Percentiles rank a stretch among this genome's conserved stretches.
Evolutionary conservation across 768 basidiomycete genomes (phyloP).

Genomic region (Russula ochroleuca): DNA sequence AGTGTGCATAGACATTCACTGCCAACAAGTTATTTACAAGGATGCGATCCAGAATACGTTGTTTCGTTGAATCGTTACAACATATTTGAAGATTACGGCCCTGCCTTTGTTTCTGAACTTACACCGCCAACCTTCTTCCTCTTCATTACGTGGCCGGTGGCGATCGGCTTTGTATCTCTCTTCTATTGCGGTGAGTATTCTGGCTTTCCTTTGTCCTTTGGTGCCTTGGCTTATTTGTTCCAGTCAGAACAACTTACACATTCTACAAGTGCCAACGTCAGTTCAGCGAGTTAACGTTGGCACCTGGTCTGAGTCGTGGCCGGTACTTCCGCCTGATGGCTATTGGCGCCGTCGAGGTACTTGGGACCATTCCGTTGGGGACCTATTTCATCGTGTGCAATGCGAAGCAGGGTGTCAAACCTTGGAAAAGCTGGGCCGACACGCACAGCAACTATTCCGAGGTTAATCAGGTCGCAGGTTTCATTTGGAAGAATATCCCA

Average conservation of each 20-base stretch:
- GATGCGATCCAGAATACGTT: no score
- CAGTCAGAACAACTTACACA: conserved; percentile 30
- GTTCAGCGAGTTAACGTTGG: conserved; percentile 29
- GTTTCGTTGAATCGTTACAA: background rate
- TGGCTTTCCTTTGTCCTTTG: background rate
- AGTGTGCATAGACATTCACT: no score
- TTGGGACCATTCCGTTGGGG: no score
- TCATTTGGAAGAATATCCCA: background rate
- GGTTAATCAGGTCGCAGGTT: background rate
- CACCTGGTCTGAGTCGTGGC: conserved; percentile 35
- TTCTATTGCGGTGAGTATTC: conserved; percentile 38
- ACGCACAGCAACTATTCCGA: background rate
- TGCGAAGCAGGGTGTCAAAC: no score
- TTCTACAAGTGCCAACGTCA: no score
- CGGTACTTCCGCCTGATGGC: background rate
- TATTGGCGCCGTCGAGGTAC: background rate
- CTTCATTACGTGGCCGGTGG: conserved; percentile 30
- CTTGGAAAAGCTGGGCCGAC: conserved; percentile 39
- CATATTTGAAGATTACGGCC: conserved; percentile 42
- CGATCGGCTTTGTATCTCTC: conserved; percentile 31
- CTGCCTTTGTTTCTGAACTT: conserved; percentile 36
- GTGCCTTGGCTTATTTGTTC: background rate
- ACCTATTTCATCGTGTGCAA: background rate
- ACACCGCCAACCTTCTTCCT: conserved; percentile 35
- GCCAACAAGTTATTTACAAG: no score